Base-by-base conservation (phyloP, 495 filamentous ascomycete species). In the Penicillium goetzii region DNA sequence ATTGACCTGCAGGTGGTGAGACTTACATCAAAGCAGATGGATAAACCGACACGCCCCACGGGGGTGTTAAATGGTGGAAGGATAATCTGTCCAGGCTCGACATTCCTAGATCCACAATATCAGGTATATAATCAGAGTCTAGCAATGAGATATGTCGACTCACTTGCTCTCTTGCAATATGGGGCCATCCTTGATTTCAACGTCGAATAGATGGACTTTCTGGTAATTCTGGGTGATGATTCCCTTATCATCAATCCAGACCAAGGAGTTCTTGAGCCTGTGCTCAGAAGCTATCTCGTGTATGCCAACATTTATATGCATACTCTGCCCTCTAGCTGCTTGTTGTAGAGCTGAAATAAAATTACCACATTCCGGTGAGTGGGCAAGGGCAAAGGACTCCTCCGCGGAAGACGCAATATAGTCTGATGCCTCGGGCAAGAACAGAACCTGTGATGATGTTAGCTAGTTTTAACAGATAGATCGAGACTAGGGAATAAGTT, bases 401-500 rank as follows among this genome's bases (percentile, higher is more conserved):
- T 84, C 74, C 28, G 85, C 74, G 1, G 86, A 86, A 17, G 81
- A 79, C 47, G 84, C 87, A 63, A 97, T 93, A 80, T 96, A 97
- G 77, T 97, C 93, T 61, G 84, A 87, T 43, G 93, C 93, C 82
- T 97, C 93, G 19, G 93, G 95, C 63, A 97, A 90, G 75, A 97
- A 97, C 56, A 97, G 81, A 28, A 90, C 87, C 90, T 94, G 63
- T 4, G 34, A 52, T 30, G 33, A 10, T 25, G 45, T 71, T 41
- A 67, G 69, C 30, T 36, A 57, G 4, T 1, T 23, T 10, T 32
- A 4, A 21, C 12, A 11, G 6, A 2, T 25, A 4, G 2, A 34
- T 9, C 4, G 17, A 21, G 5, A 32, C 9, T 6, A 52, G 9
- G 0, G 26, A 11, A 10, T 73, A n/a, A 19, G 1, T 50, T 9